These are phyloP conservation scores for Ophiocordyceps sinensis DNA, from an alignment of 2,329 filamentous ascomycete genomes.

Conservation along the genomic window DNA sequence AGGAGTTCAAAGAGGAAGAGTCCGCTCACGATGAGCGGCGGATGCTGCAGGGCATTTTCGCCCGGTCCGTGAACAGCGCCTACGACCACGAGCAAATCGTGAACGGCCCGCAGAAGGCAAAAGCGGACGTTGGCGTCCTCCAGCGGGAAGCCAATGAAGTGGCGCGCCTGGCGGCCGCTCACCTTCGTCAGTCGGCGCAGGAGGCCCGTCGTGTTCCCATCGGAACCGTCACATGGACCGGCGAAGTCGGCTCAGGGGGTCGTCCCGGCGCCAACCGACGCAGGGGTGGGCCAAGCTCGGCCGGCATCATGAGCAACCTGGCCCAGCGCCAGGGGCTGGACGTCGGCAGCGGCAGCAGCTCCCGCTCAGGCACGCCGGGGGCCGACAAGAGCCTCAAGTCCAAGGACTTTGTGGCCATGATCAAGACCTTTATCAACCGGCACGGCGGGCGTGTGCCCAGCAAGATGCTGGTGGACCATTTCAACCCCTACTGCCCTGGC, in stretches of 20 bases:
- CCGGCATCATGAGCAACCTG: conserved; percentile 40
- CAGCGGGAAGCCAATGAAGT: conserved; percentile 69
- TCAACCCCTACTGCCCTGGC: conserved; percentile 57
- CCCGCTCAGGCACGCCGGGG: conserved; percentile 30
- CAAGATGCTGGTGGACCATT: conserved; percentile 80
- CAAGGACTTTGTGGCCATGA: conserved; percentile 55
- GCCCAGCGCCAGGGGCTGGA: conserved; percentile 39
- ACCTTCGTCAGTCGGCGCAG: conserved; percentile 59
- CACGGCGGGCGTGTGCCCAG: conserved; percentile 70
- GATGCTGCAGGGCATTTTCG: conserved; percentile 80
- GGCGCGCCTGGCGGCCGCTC: conserved; percentile 61
- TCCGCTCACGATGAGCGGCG: conserved; percentile 50
- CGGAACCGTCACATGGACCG: conserved; percentile 89
- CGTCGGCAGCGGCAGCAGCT: conserved; percentile 26
- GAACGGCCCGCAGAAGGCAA: conserved; percentile 55
- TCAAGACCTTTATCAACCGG: conserved; percentile 62
- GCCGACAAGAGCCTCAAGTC: conserved; percentile 27
- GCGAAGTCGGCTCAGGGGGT: conserved; percentile 64
- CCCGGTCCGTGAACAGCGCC: conserved; percentile 75
- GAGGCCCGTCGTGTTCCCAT: conserved; percentile 59
- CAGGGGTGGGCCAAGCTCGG: conserved; percentile 37
- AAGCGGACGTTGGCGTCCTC: conserved; percentile 64
- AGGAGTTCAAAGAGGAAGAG: conserved; percentile 43
- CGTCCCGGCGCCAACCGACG: conserved; percentile 44
- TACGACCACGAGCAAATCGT: conserved; percentile 89